Evolutionary conservation across 2,329 filamentous ascomycete species (phyloP), one percentile per base, ranked within the genome.

Genomic region (Neoascochyta sp.): DNA sequence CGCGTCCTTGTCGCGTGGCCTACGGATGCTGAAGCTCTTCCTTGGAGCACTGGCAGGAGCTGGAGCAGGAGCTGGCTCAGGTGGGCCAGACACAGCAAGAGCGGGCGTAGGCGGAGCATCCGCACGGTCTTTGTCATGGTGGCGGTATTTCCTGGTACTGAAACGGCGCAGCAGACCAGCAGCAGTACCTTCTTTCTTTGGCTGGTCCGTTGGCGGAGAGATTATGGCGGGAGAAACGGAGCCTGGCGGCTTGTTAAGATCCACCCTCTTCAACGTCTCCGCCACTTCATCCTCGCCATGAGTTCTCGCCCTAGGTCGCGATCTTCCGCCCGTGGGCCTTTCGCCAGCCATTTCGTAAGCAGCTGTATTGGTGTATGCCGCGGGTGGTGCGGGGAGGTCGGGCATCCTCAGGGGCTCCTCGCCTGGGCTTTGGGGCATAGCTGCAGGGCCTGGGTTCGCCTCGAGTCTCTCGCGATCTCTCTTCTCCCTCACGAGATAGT

Each of bases 401-500:
- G 85, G 82, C 41, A 92, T 68, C 44, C 76, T 71, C 28, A 81
- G 61, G 6, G 74, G 66, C 32, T 70, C 69, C 28, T 83, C 74
- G 22, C 71, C 70, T 14, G 78, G 67, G 23, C 70, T 66, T 20
- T 71, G 70, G 10, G 76, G 76, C 53, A 82, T 68, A 12, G 69
- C 69, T 16, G 75, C 54, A 33, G 75, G 74, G 13, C 78, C 76
- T 27, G 80, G 76, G 37, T 79, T 80, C 20, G 66, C 60, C 46
- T 78, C 75, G 14, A 67, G 57, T 24, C 69, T 65, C 52, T 96
- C 89, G 19, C 86, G 80, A 27, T 93, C 86, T 43, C 87, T 79
- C 66, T 96, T 96, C 68, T 98, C 92, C 47, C 80, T 82, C n/a
- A 95, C 92, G 3, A 98, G 75, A 53, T 94, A 94, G 63, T 98